Conservation (phyloP, 2,329 filamentous ascomycete species). For the Davidsoniella virescens region DNA sequence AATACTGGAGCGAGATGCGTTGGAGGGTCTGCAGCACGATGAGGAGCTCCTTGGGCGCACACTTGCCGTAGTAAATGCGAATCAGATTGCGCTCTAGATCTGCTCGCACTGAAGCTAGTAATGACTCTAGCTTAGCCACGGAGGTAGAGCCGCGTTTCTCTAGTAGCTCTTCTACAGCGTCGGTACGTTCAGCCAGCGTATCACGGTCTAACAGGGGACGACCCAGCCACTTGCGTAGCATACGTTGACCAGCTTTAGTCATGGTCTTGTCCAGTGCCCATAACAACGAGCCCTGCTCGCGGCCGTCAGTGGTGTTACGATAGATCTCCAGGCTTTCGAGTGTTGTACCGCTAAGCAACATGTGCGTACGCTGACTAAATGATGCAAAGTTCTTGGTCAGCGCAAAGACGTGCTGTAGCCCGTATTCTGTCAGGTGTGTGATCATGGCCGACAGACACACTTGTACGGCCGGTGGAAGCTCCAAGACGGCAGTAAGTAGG, state of each 20-base stretch:
- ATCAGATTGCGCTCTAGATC: slow-evolving; percentile 90
- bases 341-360: slow-evolving; percentile 91
- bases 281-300: slow-evolving; percentile 74
- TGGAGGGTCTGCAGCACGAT: slow-evolving; percentile 75
- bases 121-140: slow-evolving; percentile 56
- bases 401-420: slow-evolving; percentile 86
- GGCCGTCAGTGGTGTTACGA: slow-evolving; percentile 79
- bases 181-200: slow-evolving; percentile 60
- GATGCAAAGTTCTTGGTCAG: slow-evolving; percentile 94
- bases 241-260: slow-evolving; percentile 73
- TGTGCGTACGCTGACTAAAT: slow-evolving; percentile 85
- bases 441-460: slow-evolving; percentile 96
- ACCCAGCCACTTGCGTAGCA: slow-evolving; percentile 90
- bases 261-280: slow-evolving; percentile 90
- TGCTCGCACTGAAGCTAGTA: slow-evolving; percentile 55
- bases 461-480: slow-evolving; percentile 69
- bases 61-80: slow-evolving; percentile 94
- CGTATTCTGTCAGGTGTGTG: slow-evolving; percentile 77
- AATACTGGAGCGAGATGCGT: slow-evolving; percentile 61
- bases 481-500: slow-evolving; percentile 72
- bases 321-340: slow-evolving; percentile 90
- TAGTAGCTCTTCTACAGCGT: slow-evolving; percentile 74
- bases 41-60: slow-evolving; percentile 74
- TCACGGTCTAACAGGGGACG: slow-evolving; percentile 66
- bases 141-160: slow-evolving; percentile 47